Evolutionary conservation across 768 basidiomycete species (phyloP).

Genomic region (Mycena crocata): DNA sequence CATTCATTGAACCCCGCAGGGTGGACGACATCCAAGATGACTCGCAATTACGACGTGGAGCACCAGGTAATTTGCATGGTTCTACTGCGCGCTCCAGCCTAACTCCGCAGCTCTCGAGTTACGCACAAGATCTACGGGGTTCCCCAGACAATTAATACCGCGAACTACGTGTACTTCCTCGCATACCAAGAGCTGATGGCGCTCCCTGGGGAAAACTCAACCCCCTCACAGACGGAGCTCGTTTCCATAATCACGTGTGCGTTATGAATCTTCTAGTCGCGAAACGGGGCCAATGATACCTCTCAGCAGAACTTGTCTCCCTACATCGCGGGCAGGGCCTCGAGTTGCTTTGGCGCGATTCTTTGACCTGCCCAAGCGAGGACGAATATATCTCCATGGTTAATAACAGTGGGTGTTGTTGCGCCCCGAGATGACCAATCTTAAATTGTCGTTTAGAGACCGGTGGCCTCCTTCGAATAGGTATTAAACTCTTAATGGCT

Average conservation of each 20-base stretch:
- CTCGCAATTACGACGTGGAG: conserved; percentile 86
- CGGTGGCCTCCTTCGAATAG: conserved; percentile 91
- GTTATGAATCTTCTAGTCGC: conserved; percentile 18
- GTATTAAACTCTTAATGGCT: conserved; percentile 97
- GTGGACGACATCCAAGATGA: conserved; percentile 96
- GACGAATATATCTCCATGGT: conserved; percentile 97
- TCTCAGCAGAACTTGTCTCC: conserved; percentile 74
- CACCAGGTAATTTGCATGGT: conserved; percentile 66
- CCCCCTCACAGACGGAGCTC: conserved; percentile 56
- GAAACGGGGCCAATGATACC: not conserved
- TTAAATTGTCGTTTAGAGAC: conserved; percentile 72
- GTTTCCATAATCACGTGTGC: conserved; percentile 82
- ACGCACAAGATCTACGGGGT: conserved; percentile 97
- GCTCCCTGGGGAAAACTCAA: conserved; percentile 41
- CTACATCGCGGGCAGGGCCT: conserved; percentile 96
- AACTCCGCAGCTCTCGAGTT: conserved; percentile 56
- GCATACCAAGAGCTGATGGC: conserved; percentile 88
- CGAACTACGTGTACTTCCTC: conserved; percentile 96
- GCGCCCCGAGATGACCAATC: not conserved
- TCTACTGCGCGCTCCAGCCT: not conserved
- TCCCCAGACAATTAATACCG: conserved; percentile 96
- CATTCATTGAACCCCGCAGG: conserved; percentile 61
- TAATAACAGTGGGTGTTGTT: conserved; percentile 78
- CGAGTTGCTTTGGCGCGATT: conserved; percentile 95
- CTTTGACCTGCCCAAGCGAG: conserved; percentile 90